A percentile compares a stretch with the other conserved stretches of the same genome.
phyloP scores from a whole-genome alignment of 2,329 filamentous ascomycete genomes.

The Colletotrichum plurivorum region DNA sequence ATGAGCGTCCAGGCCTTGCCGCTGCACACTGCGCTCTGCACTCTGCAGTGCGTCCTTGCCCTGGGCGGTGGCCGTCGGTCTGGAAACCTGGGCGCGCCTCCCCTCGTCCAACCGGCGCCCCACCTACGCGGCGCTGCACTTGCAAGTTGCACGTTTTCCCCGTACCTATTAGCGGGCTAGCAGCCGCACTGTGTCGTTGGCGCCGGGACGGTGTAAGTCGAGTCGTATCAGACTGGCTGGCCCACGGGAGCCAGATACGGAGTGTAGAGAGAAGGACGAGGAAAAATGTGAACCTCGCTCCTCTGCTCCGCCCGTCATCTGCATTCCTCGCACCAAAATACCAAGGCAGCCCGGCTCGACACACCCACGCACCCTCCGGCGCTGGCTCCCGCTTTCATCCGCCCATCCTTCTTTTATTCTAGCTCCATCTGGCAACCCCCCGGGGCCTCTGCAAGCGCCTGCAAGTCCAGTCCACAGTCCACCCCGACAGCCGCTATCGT shows the following conservation, averaged over 20 bases:
- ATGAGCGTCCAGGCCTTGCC: conserved; percentile 34
- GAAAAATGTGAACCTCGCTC: background rate
- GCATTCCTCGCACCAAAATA: conserved; percentile 33
- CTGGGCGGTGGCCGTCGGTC: conserved; percentile 30
- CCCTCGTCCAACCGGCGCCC: conserved; percentile 15
- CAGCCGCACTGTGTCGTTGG: conserved; percentile 29
- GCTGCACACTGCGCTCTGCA: background rate
- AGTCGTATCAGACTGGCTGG: conserved; percentile 11
- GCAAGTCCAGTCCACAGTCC: background rate
- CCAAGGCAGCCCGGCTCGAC: conserved; percentile 14
- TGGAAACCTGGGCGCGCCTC: conserved; percentile 27
- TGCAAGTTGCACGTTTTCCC: background rate
- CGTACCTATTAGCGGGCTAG: background rate
- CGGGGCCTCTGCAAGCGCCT: conserved; percentile 37
- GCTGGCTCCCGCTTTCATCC: conserved; percentile 35
- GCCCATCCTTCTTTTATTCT: conserved; percentile 31
- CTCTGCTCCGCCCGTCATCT: conserved; percentile 30
- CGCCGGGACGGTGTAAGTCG: conserved; percentile 36
- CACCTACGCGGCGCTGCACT: conserved; percentile 15
- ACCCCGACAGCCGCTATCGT: conserved; percentile 37
- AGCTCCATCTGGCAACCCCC: conserved; percentile 27
- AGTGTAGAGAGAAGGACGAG: background rate
- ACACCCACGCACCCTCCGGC: conserved; percentile 29
- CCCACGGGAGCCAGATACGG: too few relatives aligned
- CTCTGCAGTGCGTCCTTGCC: conserved; percentile 2